Percentiles rank a stretch among this genome's conserved stretches.
phyloP scores from a whole-genome alignment of 805 yeast species.

The Kuraishia piskuri region DNA sequence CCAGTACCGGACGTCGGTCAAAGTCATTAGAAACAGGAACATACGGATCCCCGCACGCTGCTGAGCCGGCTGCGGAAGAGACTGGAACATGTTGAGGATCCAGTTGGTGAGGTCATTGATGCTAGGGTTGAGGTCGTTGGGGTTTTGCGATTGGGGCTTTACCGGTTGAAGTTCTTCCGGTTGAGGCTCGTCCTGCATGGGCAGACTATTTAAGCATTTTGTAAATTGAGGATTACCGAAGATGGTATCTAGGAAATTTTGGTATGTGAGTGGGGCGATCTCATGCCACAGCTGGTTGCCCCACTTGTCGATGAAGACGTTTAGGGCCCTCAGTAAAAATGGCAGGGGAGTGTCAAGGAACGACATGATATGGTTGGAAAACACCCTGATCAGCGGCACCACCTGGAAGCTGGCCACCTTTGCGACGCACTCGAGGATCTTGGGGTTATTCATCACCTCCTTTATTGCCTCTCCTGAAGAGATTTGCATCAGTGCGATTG shows the following conservation, averaged over 20 bases:
- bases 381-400: conserved; percentile 27
- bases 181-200: conserved; percentile 7
- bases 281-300: conserved; percentile 44
- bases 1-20: not conserved
- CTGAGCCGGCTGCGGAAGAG: not conserved
- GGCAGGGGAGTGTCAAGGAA: conserved; percentile 42
- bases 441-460: conserved; percentile 16
- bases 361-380: conserved; percentile 46
- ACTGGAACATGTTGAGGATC: not conserved
- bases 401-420: conserved; percentile 19
- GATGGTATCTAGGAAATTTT: conserved; percentile 50
- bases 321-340: conserved; percentile 42
- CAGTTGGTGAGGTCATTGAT: not conserved
- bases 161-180: no score
- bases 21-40: not conserved
- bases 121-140: conserved; percentile 28
- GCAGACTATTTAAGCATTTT: conserved; percentile 21
- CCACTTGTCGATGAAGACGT: conserved; percentile 32
- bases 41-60: not conserved
- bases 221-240: conserved; percentile 44
- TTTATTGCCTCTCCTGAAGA: conserved; percentile 27
- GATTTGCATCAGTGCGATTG: conserved; percentile 26
- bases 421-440: conserved; percentile 13
- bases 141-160: not conserved
- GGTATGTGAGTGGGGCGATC: conserved; percentile 44